Conservation (phyloP, 2,329 filamentous ascomycete genomes). For the Dactylellina parvicollis region DNA sequence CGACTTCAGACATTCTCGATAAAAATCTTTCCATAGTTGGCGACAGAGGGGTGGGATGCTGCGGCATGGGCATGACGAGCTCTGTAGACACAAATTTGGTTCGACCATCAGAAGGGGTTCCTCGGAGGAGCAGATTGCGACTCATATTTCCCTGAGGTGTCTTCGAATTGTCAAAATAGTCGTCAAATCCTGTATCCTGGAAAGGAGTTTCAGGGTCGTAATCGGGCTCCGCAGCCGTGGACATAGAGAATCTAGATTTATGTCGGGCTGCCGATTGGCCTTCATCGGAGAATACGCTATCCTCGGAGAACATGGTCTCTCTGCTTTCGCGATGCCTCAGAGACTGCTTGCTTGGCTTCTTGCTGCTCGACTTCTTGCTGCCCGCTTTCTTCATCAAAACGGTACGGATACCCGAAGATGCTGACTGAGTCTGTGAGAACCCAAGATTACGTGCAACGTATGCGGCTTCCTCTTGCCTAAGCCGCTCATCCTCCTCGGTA, state of each 20-base stretch:
- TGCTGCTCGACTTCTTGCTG: slow-evolving; percentile 20
- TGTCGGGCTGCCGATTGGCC: slow-evolving; percentile 32
- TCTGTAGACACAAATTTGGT: slow-evolving; percentile 48
- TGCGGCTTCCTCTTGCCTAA: slow-evolving; percentile 44
- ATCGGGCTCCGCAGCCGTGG: slow-evolving; percentile 38
- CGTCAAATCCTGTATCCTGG: slow-evolving; percentile 50
- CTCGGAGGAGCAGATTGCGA: slow-evolving; percentile 41
- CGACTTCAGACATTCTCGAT: slow-evolving; percentile 50
- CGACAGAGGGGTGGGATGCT: slow-evolving; percentile 50
- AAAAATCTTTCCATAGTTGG: slow-evolving; percentile 53
- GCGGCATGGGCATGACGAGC: slow-evolving; percentile 52
- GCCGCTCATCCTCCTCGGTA: slow-evolving; percentile 34
- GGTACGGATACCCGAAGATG: slow-evolving; percentile 22
- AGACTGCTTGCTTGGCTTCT: slow-evolving; percentile 35
- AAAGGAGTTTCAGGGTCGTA: slow-evolving; percentile 38
- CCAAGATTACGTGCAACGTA: slow-evolving; percentile 52
- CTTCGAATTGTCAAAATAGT: slow-evolving; percentile 52
- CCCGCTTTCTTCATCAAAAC: slow-evolving; percentile 29
- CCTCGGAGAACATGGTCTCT: slow-evolving; percentile 52
- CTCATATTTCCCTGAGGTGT: slow-evolving; percentile 38
- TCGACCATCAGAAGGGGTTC: slow-evolving; percentile 30
- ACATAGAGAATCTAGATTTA: slow-evolving; percentile 46
- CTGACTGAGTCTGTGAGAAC: slow-evolving; percentile 41
- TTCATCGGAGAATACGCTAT: slow-evolving; percentile 46
- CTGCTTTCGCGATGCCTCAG: slow-evolving; percentile 40